phyloP scores from a whole-genome alignment of 345 rosid genomes.

The Euphorbia lathyris region DNA sequence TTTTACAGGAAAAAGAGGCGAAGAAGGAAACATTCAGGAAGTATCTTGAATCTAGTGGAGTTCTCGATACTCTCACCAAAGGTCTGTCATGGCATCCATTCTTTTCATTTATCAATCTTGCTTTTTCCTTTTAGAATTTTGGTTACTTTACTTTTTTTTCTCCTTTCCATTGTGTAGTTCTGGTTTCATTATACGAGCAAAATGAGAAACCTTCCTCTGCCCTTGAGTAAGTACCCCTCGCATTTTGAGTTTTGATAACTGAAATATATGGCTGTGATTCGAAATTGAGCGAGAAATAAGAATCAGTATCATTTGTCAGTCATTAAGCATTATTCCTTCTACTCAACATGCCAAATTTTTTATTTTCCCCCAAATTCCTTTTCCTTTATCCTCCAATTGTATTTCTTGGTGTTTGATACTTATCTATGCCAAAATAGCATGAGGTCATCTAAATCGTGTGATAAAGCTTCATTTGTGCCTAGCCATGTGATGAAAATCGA shows the following conservation, averaged over 20 bases:
- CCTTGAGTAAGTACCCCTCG: slow-evolving; percentile 67
- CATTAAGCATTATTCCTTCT: background rate
- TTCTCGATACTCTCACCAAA: slow-evolving; percentile 78
- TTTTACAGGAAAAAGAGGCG: slow-evolving; percentile 72
- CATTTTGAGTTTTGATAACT: background rate
- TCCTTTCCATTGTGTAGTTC: slow-evolving; percentile 38
- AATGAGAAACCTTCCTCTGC: slow-evolving; percentile 91
- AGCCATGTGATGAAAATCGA: no score
- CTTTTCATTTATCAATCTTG: background rate
- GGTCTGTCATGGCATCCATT: slow-evolving; percentile 29
- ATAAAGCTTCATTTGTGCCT: no score
- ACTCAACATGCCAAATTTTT: background rate
- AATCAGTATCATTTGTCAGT: background rate
- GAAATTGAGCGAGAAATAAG: background rate
- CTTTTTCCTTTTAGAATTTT: background rate
- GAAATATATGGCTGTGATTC: background rate
- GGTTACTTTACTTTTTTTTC: no score
- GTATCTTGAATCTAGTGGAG: slow-evolving; percentile 80
- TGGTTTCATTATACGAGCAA: slow-evolving; percentile 85
- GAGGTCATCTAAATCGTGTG: background rate
- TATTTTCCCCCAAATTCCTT: background rate
- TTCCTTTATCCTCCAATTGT: no score
- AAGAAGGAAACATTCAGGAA: slow-evolving; percentile 92
- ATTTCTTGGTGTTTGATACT: no score
- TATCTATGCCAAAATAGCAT: no score